Percentiles rank a stretch among this genome's conserved stretches.
Conservation (phyloP, 2,329 filamentous ascomycete species). For the Scedosporium apiospermum region DNA sequence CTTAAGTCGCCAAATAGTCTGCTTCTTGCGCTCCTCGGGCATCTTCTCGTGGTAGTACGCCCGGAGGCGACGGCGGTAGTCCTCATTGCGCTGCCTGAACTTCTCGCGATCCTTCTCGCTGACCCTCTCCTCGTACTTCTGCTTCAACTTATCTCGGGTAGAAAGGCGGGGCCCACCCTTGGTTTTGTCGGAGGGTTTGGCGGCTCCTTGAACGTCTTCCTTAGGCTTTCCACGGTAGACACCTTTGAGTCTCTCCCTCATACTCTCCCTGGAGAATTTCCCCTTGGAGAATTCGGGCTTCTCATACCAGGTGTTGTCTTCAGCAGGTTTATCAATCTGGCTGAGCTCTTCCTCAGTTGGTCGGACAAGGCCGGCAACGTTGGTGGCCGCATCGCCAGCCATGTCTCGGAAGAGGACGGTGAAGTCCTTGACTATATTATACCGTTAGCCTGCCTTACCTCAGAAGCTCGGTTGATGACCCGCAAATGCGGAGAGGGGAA, state of each 20-base stretch:
- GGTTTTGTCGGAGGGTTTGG: slow-evolving; percentile 23
- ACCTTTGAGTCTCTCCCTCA: slow-evolving; percentile 60
- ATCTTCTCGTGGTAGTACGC: slow-evolving; percentile 81
- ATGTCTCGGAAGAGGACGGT: slow-evolving; percentile 78
- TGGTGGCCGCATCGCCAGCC: slow-evolving; percentile 77
- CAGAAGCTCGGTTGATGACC: not conserved
- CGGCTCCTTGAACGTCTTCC: slow-evolving; percentile 48
- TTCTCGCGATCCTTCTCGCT: slow-evolving; percentile 54
- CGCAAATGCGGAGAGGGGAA: not conserved
- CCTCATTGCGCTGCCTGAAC: slow-evolving; percentile 30
- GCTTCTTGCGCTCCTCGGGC: slow-evolving; percentile 84
- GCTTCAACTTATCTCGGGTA: slow-evolving; percentile 33
- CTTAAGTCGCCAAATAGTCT: slow-evolving; percentile 83
- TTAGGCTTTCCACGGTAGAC: slow-evolving; percentile 45
- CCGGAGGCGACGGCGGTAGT: slow-evolving; percentile 41
- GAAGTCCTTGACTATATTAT: slow-evolving; percentile 58
- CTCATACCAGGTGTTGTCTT: slow-evolving; percentile 92
- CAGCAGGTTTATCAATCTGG: slow-evolving; percentile 74
- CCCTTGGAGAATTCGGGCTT: slow-evolving; percentile 65
- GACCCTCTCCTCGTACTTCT: slow-evolving; percentile 52
- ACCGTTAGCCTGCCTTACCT: slow-evolving; percentile 10
- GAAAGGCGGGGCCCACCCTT: slow-evolving; percentile 31
- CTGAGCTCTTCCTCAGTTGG: slow-evolving; percentile 68
- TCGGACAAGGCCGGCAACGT: slow-evolving; percentile 64
- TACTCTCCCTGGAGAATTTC: slow-evolving; percentile 58